Evolutionary conservation across 2,329 filamentous ascomycete species (phyloP), one percentile per base, ranked within the genome.

Genomic region (Talaromyces pinophilus): DNA sequence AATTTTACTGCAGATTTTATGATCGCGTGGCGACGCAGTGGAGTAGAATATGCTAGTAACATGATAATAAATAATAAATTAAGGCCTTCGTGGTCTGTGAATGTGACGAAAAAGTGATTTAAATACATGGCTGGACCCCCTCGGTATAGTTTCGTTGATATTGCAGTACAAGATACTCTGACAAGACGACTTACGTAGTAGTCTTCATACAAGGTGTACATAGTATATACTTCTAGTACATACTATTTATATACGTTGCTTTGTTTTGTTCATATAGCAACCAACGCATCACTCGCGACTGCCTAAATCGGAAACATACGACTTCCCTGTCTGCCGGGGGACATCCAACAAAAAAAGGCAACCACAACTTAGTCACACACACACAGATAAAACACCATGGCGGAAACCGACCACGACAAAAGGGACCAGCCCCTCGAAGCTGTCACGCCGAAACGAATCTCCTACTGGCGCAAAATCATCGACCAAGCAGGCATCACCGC

Each of bases 401-500:
- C 40, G 28, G 28, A 40, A 60, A 70, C 55, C 30, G 66, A 67
- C 67, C 63, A 67, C 60, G 75, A 76, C 11, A 74, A 72, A 60
- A 71, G 73, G 57, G 74, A 78, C 66, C 60, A 50, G 30, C 48
- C 62, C 28, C 28, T 55, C 22, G 65, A 67, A 54, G 6, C 69
- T 1, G 67, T 72, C 17, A 63, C 64, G 7, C 71, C 72, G 25
- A 73, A 72, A 30, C 76, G 73, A 35, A 70, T 78, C 48, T 75
- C 76, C 19, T 78, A 73, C 69, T 78, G 74, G 74, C 75, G 76
- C 55, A 63, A 75, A 25, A 68, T 78, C 8, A 55, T 69, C 38
- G 72, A 78, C 38, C 75, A 76, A 11, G 76, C 75, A 19, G 74
- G 71, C 4, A 69, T 78, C 50, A 78, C 76, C 11, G 76, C 77